Base-by-base conservation (phyloP, 1,284 basidiomycete species). In the Papiliotrema flavescens region DNA sequence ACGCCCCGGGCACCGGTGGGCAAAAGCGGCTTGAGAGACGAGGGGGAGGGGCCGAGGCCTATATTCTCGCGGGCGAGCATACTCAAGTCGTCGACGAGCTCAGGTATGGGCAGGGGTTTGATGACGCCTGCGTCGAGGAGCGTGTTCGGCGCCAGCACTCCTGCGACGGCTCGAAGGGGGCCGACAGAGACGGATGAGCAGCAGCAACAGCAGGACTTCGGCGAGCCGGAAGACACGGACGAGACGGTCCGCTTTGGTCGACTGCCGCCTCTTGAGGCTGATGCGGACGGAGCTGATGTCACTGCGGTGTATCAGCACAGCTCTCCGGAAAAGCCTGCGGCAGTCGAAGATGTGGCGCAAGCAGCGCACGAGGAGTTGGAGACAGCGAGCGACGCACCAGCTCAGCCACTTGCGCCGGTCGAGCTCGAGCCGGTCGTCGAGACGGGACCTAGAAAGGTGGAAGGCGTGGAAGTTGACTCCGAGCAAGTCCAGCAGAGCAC, bases 1-100 rank as follows among this genome's bases (percentile, higher is more conserved):
- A 73, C 70, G 15, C 70, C 70, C 9, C 42, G 65, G 20, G 63
- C 63, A 11, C 55, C 61, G 3, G 46, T 53, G 1, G 57, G 55
- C 2, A 20, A 40, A 3, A 55, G 54, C 35, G 46, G 55, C 22
- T 49, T 62, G 13, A 43, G 63, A 24, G 51, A 49, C 15, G 40
- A 48, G 24, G 28, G 20, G n/a, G 56, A 17, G 20, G 47, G 49
- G 19, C 54, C 58, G 47, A 47, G 57, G 44, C 61, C 51, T 7
- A 66, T 69, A 26, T 66, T 66, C 51, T 61, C 22, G 23, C 32
- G 48, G 17, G 39, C 48, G n/a, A 42, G 48, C 48, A 49, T 49
- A 11, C 23, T 54, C 39, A 43, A 19, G 22, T 36, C 35, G n/a
- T 55, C 42, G 3, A 34, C 43, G 6, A 48, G 36, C 32, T 48